Evolutionary conservation across 257 asterid genomes (phyloP), one percentile per base, ranked within the genome.

Genomic region (Fraxinus cuspidata): DNA sequence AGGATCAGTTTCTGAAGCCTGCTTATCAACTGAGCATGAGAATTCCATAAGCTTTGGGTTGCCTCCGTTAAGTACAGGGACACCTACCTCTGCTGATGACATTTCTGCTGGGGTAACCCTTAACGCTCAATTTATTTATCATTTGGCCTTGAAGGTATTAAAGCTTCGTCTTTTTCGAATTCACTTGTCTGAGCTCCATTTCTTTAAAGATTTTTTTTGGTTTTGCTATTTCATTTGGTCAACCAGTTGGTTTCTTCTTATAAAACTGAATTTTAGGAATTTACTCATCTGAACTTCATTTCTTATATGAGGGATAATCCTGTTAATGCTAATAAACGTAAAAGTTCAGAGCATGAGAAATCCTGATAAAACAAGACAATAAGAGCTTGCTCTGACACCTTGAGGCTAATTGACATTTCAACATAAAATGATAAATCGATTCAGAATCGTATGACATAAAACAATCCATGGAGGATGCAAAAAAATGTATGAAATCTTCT

Each of bases 111-210:
- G 97, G 79, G 97, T 92, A 75, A 86, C 88, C 86, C 92, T 93
- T 72, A 90, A 97, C 0, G 96, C 99, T 86, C 98, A 96, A 76
- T 90, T 96, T 89, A 91, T 93, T 64, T 93, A 96, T 84, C 94
- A 96, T 87, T 83, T 93, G 82, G 98, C 95, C 40, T 77, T 81
- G 34, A 93, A 96, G 98, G 99, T 96, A 71, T 72, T 72, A 72
- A 77, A 31, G 27, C 72, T 79, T 80, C 77, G 31, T 49, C 77
- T 76, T 77, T 21, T 74, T 72, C 25, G 66, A 18, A 74, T 70
- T 72, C 78, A 71, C 31, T 75, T 42, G 68, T 76, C 65, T 60
- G 44, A 75, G 73, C 32, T 15, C 78, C 77, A 77, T 31, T 35
- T 71, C 37, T 44, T 34, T 29, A n/a, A 71, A 72, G 60, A 79